Percentiles rank a stretch among this genome's conserved stretches.
Evolutionary conservation across 176 grass and related monocot species (phyloP).

Genomic region (Avena sativa): DNA sequence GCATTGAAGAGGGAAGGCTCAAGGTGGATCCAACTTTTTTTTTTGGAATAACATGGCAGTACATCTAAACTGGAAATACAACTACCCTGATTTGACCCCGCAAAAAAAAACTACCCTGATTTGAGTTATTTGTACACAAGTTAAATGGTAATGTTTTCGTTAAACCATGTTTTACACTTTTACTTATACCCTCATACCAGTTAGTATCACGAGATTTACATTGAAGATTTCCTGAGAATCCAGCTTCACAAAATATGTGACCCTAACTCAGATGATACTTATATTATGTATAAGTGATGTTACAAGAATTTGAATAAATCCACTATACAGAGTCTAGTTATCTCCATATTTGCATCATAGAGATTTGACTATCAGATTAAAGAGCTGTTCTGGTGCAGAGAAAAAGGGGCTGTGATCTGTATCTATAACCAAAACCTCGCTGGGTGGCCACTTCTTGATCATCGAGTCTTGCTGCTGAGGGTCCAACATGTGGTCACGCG

Average conservation of each 20-base stretch:
- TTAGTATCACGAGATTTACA: slow-evolving; percentile 4
- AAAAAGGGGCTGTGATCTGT: slow-evolving; percentile 78
- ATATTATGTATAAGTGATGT: slow-evolving; percentile 21
- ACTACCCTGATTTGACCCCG: not conserved
- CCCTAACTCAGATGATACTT: slow-evolving; percentile 34
- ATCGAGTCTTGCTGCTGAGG: slow-evolving; percentile 71
- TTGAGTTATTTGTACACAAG: slow-evolving; percentile 17
- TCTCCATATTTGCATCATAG: slow-evolving; percentile 47
- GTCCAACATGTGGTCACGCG: slow-evolving; percentile 58
- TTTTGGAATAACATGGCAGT: not conserved
- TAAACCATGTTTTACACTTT: slow-evolving; percentile 4
- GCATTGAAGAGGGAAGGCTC: slow-evolving; percentile 61
- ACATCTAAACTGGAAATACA: slow-evolving; percentile 9
- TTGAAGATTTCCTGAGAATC: slow-evolving; percentile 30
- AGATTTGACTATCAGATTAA: slow-evolving; percentile 60
- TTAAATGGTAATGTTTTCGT: not conserved
- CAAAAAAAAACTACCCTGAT: not conserved
- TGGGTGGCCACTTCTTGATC: slow-evolving; percentile 75
- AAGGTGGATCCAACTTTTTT: slow-evolving; percentile 25
- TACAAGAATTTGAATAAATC: slow-evolving; percentile 29
- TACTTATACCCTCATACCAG: slow-evolving; percentile 6
- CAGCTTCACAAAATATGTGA: slow-evolving; percentile 38
- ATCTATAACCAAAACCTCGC: slow-evolving; percentile 61
- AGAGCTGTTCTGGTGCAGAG: slow-evolving; percentile 59
- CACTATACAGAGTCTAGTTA: slow-evolving; percentile 1